phyloP scores from a whole-genome alignment of 2,329 filamentous ascomycete genomes.

The Epichloe sp. region DNA sequence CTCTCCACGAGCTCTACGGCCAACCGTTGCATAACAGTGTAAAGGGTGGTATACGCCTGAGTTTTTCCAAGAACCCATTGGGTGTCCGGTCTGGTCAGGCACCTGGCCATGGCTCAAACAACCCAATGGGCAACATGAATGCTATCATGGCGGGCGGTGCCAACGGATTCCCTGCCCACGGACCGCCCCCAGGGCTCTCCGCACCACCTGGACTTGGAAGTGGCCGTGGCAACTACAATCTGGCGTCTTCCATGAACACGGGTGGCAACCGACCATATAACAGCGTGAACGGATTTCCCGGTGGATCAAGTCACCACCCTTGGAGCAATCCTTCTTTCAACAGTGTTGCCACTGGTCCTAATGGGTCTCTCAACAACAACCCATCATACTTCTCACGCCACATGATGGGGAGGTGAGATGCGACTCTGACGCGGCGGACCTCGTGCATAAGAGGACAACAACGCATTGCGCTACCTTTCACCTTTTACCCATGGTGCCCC shows the following conservation, averaged over 20 bases:
- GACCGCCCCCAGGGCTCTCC: slow-evolving; percentile 70
- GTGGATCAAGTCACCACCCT: slow-evolving; percentile 11
- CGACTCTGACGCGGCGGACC: too few species aligned
- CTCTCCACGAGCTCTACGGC: slow-evolving; percentile 80
- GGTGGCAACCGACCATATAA: slow-evolving; percentile 8
- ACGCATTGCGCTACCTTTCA: neutral
- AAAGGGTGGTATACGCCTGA: slow-evolving; percentile 88
- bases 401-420: slow-evolving; percentile 21
- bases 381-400: slow-evolving; percentile 18
- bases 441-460: neutral
- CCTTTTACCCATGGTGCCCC: neutral
- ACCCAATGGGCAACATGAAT: slow-evolving; percentile 40
- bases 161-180: slow-evolving; percentile 53
- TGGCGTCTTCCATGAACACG: slow-evolving; percentile 11
- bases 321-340: slow-evolving; percentile 14
- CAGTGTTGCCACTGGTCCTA: slow-evolving; percentile 11
- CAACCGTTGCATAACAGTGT: slow-evolving; percentile 77
- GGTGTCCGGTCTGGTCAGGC: slow-evolving; percentile 73
- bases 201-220: slow-evolving; percentile 57
- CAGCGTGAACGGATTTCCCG: slow-evolving; percentile 8
- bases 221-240: slow-evolving; percentile 13
- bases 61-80: slow-evolving; percentile 94
- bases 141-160: slow-evolving; percentile 36
- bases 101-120: slow-evolving; percentile 25
- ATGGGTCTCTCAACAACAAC: slow-evolving; percentile 8